phyloP scores from a whole-genome alignment of 2,329 filamentous ascomycete genomes.

The Penicillium freii region DNA sequence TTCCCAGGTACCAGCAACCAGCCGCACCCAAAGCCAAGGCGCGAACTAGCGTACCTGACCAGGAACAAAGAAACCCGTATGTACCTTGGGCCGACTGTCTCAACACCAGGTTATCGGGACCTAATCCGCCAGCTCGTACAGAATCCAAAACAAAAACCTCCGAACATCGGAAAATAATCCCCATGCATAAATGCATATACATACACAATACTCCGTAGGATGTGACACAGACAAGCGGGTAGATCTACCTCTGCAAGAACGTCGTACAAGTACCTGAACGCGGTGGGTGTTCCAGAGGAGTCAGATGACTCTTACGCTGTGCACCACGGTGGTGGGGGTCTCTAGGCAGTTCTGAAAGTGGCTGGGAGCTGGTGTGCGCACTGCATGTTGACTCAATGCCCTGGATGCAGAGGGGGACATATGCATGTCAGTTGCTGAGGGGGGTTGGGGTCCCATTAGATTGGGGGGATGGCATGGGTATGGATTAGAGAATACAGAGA shows the following conservation, averaged over 20 bases:
- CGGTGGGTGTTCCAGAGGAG: slow-evolving; percentile 13
- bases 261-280: neutral
- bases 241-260: slow-evolving; percentile 1
- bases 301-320: slow-evolving; percentile 23
- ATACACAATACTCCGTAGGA: neutral
- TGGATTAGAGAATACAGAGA: neutral
- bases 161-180: slow-evolving; percentile 6
- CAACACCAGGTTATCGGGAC: neutral
- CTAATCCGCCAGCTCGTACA: neutral
- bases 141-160: slow-evolving; percentile 5
- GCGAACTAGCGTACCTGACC: neutral
- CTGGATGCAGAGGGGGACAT: slow-evolving; percentile 5
- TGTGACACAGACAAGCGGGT: slow-evolving; percentile 1
- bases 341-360: slow-evolving; percentile 11
- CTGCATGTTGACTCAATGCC: slow-evolving; percentile 11
- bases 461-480: neutral
- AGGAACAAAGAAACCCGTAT: neutral
- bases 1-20: neutral
- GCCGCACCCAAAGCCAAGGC: neutral
- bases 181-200: neutral
- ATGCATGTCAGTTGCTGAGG: neutral
- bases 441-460: slow-evolving; percentile 1
- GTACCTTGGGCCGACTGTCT: neutral
- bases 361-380: slow-evolving; percentile 11
- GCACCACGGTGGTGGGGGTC: neutral